phyloP scores from a whole-genome alignment of 495 filamentous ascomycete species.

The Xylaria acuta region DNA sequence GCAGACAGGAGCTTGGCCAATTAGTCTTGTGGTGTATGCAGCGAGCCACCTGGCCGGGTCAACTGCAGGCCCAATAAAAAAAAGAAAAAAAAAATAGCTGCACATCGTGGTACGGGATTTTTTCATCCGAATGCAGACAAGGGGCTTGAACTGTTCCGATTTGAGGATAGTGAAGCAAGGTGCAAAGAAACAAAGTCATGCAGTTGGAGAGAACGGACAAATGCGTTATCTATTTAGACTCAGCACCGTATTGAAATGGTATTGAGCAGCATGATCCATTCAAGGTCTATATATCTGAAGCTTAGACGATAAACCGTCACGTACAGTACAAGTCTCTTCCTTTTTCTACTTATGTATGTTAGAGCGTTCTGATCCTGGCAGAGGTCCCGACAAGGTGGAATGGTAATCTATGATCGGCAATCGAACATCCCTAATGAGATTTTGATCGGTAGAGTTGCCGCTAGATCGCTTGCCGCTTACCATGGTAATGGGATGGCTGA shows the following conservation, averaged over 20 bases:
- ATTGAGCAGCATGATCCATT: not conserved
- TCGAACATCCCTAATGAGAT: conserved; percentile 3
- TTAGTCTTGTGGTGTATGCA: conserved; percentile 49
- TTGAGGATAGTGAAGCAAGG: conserved; percentile 3
- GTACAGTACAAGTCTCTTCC: no score
- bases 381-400: not conserved
- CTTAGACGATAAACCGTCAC: no score
- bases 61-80: conserved; percentile 6
- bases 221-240: not conserved
- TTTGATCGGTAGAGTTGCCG: conserved; percentile 3
- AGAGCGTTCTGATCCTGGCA: not conserved
- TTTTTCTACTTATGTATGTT: not conserved
- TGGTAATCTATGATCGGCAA: not conserved
- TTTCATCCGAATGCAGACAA: conserved; percentile 7
- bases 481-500: conserved; percentile 3
- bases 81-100: not conserved
- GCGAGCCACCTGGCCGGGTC: conserved; percentile 34
- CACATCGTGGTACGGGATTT: not conserved
- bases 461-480: conserved; percentile 19
- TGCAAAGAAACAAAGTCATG: not conserved
- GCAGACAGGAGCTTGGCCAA: conserved; percentile 41
- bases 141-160: not conserved
- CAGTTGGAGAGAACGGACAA: not conserved
- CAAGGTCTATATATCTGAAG: not conserved
- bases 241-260: not conserved